Evolutionary conservation across 345 rosid genomes (phyloP), one percentile per base, ranked within the genome.

Genomic region (Lumnitzera littorea): DNA sequence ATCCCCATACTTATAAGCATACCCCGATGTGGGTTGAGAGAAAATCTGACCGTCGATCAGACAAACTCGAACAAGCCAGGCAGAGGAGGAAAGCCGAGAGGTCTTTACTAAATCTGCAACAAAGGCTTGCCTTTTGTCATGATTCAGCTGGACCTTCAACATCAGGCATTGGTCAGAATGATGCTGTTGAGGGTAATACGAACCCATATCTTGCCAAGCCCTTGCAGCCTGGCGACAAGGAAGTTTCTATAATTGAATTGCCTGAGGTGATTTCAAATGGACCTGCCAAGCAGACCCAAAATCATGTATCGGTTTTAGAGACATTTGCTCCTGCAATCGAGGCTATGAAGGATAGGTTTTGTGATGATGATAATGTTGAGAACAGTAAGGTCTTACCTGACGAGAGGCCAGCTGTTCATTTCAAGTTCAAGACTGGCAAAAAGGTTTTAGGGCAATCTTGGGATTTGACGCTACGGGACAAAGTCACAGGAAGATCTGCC

Each of bases 21-120:
- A 91, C 99, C 12, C 89, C 95, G 7, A 74, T 84, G 83, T 91
- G 99, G 99, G 78, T 83, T 13, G 88, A 95, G 74, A 78, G 97
- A 74, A 71, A 52, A 15, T 68, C 73, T 0, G 92, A 95, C 76
- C 87, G 80, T 47, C 84, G 89, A 46, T 81, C 90, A 2, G 97
- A 95, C 55, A 91, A 86, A 82, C 78, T 95, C 53, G 91, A 95
- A 70, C 99, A 88, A 70, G 96, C 88, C 0, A 82, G 87, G 70
- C 97, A 90, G 73, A 77, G 91, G 65, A 76, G 96, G 56, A 94
- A 88, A 70, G 95, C 95, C 0, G 99, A 90, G 87, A 86, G 85
- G 78, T 91, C 97, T 63, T 74, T 88, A 76, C 66, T 94, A 80
- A 83, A 77, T 77, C 78, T 94, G 80, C 97, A 94, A 77, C 86